Evolutionary conservation across 495 filamentous ascomycete genomes (phyloP).

Genomic region (Hypoxylon trugodes): DNA sequence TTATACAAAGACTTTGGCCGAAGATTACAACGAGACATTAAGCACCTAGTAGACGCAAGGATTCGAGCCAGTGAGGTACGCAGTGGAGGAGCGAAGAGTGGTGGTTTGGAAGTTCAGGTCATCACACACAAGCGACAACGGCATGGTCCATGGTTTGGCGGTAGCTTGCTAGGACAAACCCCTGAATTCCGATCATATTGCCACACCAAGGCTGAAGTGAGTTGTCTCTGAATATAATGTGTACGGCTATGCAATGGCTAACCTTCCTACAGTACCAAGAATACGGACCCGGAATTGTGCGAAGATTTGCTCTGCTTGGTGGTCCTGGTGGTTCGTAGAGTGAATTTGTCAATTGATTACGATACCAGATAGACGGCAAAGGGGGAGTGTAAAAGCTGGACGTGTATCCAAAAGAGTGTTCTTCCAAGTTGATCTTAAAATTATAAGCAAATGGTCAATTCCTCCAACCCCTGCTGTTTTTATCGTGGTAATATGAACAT

Average conservation of each 20-base stretch:
- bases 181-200: constrained; percentile 99
- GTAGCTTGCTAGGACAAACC: constrained; percentile 93
- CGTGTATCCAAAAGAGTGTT: constrained; percentile 35
- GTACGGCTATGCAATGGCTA: constrained; percentile 29
- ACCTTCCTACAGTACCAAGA: constrained; percentile 76
- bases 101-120: constrained; percentile 94
- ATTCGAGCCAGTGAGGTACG: constrained; percentile 74
- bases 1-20: constrained; percentile 98
- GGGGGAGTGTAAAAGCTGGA: constrained; percentile 27
- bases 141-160: constrained; percentile 99
- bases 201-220: constrained; percentile 89
- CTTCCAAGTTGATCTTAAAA: constrained; percentile 35
- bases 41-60: constrained; percentile 81
- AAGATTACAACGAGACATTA: constrained; percentile 94
- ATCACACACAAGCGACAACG: constrained; percentile 95
- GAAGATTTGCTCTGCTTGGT: constrained; percentile 92
- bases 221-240: constrained; percentile 17
- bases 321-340: constrained; percentile 76
- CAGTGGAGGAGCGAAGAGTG: constrained; percentile 89
- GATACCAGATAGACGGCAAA: constrained; percentile 34
- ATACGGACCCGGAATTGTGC: constrained; percentile 92
- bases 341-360: constrained; percentile 5
- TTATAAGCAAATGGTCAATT: constrained; percentile 19
- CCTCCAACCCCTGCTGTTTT: background rate
- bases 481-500: no score